Evolutionary conservation across 1,284 basidiomycete genomes (phyloP).

Genomic region (Butyriboletus appendiculatus): DNA sequence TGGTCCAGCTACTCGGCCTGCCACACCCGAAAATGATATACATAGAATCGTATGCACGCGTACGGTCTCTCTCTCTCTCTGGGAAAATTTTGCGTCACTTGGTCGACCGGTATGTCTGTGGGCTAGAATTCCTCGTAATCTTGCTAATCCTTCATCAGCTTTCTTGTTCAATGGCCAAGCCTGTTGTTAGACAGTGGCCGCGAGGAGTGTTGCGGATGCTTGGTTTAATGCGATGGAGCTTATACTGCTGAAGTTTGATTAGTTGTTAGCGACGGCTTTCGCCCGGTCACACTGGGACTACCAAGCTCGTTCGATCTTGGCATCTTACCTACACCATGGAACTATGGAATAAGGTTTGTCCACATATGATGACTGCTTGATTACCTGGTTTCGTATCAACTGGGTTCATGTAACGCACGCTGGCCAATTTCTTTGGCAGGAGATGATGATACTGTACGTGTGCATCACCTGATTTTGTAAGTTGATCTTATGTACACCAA

Average conservation of each 20-base stretch:
- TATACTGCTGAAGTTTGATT: not conserved
- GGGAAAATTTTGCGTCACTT: conserved; percentile 79
- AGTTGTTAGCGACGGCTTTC: not conserved
- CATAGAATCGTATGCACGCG: conserved; percentile 94
- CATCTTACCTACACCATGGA: not conserved
- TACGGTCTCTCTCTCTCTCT: conserved; percentile 80
- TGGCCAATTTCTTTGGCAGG: not conserved
- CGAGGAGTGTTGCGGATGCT: conserved; percentile 60
- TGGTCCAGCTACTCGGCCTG: conserved; percentile 70
- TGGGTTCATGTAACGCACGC: not conserved
- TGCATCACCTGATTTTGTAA: not conserved
- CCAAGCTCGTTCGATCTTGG: not conserved
- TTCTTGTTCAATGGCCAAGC: conserved; percentile 86
- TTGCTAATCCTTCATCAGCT: conserved; percentile 44
- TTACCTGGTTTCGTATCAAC: not conserved
- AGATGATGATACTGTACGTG: not conserved
- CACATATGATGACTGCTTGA: no score
- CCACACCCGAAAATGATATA: conserved; percentile 81
- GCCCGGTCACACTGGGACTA: not conserved
- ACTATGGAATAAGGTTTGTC: not conserved
- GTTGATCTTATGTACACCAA: not conserved
- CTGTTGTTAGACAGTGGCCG: conserved; percentile 44
- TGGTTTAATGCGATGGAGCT: conserved; percentile 48
- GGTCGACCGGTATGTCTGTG: conserved; percentile 70
- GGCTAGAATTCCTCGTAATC: not conserved